Evolutionary conservation across 345 rosid genomes (phyloP).

Genomic region (Bruguiera gymnorhiza): DNA sequence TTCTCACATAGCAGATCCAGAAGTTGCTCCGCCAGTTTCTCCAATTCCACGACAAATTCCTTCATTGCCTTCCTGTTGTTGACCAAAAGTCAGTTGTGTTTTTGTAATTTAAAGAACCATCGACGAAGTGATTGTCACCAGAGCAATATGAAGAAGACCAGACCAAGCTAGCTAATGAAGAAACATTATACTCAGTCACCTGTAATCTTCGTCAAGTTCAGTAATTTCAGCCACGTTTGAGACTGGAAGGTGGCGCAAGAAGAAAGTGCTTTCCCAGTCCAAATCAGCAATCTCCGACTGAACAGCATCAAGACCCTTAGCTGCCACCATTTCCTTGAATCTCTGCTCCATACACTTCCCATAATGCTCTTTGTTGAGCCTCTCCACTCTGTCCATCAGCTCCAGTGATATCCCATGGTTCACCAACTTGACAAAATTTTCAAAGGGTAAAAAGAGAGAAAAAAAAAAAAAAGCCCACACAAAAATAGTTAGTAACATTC

Average conservation of each 20-base stretch:
- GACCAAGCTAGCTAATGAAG: neutral
- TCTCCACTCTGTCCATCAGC: slow-evolving; percentile 69
- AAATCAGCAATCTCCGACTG: slow-evolving; percentile 51
- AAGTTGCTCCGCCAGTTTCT: slow-evolving; percentile 63
- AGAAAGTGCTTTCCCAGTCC: slow-evolving; percentile 88
- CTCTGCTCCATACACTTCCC: slow-evolving; percentile 54
- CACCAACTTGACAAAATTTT: slow-evolving; percentile 38
- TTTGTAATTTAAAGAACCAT: neutral
- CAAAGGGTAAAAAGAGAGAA: neutral
- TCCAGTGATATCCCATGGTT: slow-evolving; percentile 68
- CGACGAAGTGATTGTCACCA: neutral
- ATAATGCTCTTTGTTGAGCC: slow-evolving; percentile 65
- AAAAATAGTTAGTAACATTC: neutral
- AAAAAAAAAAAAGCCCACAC: neutral
- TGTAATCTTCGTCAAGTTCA: slow-evolving; percentile 51
- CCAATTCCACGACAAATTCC: slow-evolving; percentile 48
- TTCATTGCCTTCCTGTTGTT: slow-evolving; percentile 52
- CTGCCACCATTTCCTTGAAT: slow-evolving; percentile 63
- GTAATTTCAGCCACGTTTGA: slow-evolving; percentile 57
- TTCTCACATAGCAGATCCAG: slow-evolving; percentile 69
- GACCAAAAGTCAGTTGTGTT: neutral
- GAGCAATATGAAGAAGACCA: neutral
- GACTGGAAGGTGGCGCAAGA: slow-evolving; percentile 57
- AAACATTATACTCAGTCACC: slow-evolving; percentile 20
- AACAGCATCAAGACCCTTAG: slow-evolving; percentile 51